Conservation (phyloP, 345 rosid genomes). For the Lepidium aucheri region DNA sequence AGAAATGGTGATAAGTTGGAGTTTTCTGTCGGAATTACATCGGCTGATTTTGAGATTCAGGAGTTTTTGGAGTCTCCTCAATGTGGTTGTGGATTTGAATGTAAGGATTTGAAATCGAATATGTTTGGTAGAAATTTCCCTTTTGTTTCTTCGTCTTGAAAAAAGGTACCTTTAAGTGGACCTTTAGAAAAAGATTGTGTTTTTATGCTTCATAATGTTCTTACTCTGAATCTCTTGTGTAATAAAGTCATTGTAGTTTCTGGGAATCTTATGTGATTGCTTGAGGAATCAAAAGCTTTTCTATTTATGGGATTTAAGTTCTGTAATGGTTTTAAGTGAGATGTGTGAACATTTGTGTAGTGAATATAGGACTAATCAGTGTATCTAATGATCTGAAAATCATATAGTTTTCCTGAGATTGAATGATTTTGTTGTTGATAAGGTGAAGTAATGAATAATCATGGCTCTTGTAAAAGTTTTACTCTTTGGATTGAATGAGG, state of each 20-base stretch:
- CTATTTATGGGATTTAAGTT: neutral
- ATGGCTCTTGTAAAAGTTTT: neutral
- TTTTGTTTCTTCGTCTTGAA: slow-evolving; percentile 53
- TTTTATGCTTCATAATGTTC: neutral
- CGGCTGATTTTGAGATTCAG: slow-evolving; percentile 62
- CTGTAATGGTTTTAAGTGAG: neutral
- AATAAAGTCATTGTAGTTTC: neutral
- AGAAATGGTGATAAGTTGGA: slow-evolving; percentile 54
- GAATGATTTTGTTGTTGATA: neutral
- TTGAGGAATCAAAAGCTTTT: neutral
- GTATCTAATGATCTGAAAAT: neutral
- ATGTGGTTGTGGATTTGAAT: slow-evolving; percentile 91
- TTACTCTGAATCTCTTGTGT: neutral
- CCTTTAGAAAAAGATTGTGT: neutral
- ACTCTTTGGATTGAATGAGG: neutral
- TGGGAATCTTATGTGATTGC: neutral
- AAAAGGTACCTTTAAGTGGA: neutral
- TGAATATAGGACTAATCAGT: neutral
- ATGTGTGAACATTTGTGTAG: neutral
- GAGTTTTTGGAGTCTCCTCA: slow-evolving; percentile 83
- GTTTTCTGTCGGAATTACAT: slow-evolving; percentile 88
- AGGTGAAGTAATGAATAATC: no score
- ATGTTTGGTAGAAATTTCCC: slow-evolving; percentile 28
- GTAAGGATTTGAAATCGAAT: slow-evolving; percentile 33
- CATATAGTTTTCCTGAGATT: neutral